Evolutionary conservation across 169 alveolate species (phyloP).

Genomic region (Eimeria mitis): DNA sequence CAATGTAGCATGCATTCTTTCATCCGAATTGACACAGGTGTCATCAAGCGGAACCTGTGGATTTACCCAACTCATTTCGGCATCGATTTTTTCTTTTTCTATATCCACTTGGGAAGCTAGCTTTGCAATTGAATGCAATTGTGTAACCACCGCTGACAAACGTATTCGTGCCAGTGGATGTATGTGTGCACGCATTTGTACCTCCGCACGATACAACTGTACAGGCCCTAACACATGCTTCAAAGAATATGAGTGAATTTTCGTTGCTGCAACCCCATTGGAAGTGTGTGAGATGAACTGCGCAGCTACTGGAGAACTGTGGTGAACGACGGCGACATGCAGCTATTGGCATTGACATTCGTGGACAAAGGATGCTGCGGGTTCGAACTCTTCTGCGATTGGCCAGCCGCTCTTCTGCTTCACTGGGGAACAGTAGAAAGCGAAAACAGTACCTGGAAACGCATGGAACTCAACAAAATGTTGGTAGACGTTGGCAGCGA

Average conservation of each 20-base stretch:
- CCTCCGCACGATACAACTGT: not conserved
- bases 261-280: not conserved
- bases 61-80: not conserved
- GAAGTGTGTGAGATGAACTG: not conserved
- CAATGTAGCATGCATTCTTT: not conserved
- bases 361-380: constrained; percentile 54
- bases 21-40: not conserved
- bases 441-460: constrained; percentile 21
- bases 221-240: not conserved
- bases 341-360: constrained; percentile 49
- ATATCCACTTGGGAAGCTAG: not conserved
- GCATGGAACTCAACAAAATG: constrained; percentile 72
- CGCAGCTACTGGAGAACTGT: constrained; percentile 66
- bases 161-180: not conserved
- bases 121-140: not conserved
- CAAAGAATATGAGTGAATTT: not conserved
- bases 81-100: not conserved
- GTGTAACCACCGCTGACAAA: not conserved
- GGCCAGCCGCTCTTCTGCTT: constrained; percentile 70
- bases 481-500: constrained; percentile 22
- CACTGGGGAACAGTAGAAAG: constrained; percentile 61
- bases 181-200: not conserved
- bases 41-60: not conserved
- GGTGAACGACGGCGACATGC: constrained; percentile 69
- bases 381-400: constrained; percentile 58